A percentile compares a stretch with the other conserved stretches of the same genome.
Evolutionary conservation across 2,329 filamentous ascomycete genomes (phyloP).

Genomic region (Alternaria hordeiaustralica): DNA sequence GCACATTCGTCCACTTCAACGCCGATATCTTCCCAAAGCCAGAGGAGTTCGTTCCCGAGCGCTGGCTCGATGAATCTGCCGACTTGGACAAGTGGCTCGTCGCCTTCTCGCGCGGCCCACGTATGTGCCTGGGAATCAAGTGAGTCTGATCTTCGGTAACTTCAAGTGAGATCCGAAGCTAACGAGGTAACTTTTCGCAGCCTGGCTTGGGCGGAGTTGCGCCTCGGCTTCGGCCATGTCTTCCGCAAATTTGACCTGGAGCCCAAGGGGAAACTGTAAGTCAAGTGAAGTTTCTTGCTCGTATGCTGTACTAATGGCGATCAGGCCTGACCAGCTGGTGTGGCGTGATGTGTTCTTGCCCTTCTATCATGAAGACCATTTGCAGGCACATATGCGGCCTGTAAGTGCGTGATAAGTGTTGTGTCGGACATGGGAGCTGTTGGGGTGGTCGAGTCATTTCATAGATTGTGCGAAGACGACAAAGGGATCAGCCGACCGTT

Average conservation of each 20-base stretch:
- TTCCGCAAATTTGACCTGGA: conserved; percentile 41
- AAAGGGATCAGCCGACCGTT: not conserved
- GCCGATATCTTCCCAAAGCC: conserved; percentile 40
- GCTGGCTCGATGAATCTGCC: conserved; percentile 35
- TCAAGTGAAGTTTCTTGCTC: not conserved
- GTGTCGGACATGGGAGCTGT: not conserved
- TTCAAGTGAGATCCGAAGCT: not conserved
- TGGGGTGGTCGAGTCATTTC: not conserved
- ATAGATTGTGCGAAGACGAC: not conserved
- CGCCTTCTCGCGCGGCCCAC: conserved; percentile 45
- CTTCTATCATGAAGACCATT: conserved; percentile 25
- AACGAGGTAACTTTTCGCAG: conserved; percentile 9
- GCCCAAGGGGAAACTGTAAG: conserved; percentile 29
- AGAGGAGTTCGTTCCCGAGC: conserved; percentile 38
- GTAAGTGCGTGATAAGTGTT: not conserved
- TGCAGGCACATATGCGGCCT: conserved; percentile 23
- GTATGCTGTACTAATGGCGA: conserved; percentile 1
- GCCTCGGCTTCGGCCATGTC: conserved; percentile 38
- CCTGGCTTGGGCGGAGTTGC: conserved; percentile 45
- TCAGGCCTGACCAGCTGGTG: conserved; percentile 24
- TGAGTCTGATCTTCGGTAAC: conserved; percentile 10
- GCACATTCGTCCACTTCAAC: conserved; percentile 45
- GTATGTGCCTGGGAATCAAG: conserved; percentile 44
- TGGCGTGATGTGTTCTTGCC: conserved; percentile 35
- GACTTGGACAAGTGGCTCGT: conserved; percentile 40